Conservation (phyloP, 1,139 yeast genomes). For the Saccharomyces hybrid region DNA sequence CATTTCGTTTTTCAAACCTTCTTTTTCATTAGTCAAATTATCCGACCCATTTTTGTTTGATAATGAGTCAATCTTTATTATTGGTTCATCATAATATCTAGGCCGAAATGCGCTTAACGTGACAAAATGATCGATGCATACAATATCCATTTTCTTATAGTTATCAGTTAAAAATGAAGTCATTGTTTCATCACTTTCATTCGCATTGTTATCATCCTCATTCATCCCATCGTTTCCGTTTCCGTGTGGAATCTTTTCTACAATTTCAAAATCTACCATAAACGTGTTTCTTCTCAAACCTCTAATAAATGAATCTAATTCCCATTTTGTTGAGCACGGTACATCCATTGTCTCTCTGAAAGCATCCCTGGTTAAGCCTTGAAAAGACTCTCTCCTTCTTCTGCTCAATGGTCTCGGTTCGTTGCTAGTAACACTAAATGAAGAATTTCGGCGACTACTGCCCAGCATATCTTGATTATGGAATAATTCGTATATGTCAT, state of each 20-base stretch:
- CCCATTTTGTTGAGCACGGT: slow-evolving; percentile 12
- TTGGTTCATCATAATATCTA: slow-evolving; percentile 18
- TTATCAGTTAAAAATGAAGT: slow-evolving; percentile 25
- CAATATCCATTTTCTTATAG: slow-evolving; percentile 22
- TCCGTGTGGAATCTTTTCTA: slow-evolving; percentile 6
- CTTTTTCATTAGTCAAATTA: background rate
- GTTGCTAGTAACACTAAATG: slow-evolving; percentile 4
- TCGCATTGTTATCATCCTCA: slow-evolving; percentile 1
- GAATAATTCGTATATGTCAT: slow-evolving; percentile 16
- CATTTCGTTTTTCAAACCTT: background rate
- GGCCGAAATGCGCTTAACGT: slow-evolving; percentile 22
- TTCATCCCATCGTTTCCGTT: background rate
- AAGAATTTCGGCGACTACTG: background rate
- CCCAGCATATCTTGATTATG: slow-evolving; percentile 5
- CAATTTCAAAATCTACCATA: slow-evolving; percentile 18
- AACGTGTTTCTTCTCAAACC: slow-evolving; percentile 18
- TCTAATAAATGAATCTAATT: slow-evolving; percentile 15
- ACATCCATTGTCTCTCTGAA: slow-evolving; percentile 9
- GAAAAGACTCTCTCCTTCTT: slow-evolving; percentile 1
- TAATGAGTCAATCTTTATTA: slow-evolving; percentile 14
- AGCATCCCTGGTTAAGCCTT: background rate
- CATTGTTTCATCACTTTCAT: slow-evolving; percentile 4
- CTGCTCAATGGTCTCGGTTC: slow-evolving; percentile 1
- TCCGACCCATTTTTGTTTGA: slow-evolving; percentile 3
- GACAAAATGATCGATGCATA: slow-evolving; percentile 19